These are phyloP conservation scores for Glomus cerebriforme DNA, from an alignment of 192 early-diverging fungal species.

Conservation along the genomic window DNA sequence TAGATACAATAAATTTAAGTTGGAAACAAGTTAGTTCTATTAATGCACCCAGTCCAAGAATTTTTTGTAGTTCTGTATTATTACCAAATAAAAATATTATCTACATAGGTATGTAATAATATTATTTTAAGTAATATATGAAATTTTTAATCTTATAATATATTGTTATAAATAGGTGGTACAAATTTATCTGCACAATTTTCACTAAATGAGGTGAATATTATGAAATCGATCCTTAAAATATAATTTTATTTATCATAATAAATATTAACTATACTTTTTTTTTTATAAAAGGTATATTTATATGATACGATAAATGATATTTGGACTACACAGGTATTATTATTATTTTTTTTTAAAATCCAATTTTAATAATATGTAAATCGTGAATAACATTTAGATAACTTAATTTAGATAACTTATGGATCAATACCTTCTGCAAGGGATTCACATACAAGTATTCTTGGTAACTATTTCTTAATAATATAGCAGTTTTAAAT, in stretches of 20 bases:
- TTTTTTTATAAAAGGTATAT: not conserved
- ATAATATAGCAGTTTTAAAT: not conserved
- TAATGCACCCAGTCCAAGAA: not conserved
- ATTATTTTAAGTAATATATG: too few relatives aligned
- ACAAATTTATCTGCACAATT: not conserved
- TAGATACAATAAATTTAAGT: not conserved
- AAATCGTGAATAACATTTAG: not conserved
- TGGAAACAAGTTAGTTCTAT: not conserved
- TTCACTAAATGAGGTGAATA: not conserved
- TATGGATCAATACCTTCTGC: not conserved
- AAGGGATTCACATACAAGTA: not conserved
- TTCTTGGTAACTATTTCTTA: not conserved
- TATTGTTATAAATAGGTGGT: too few relatives aligned
- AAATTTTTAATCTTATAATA: too few relatives aligned
- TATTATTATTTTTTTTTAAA: too few relatives aligned
- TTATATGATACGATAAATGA: not conserved
- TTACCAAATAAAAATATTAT: not conserved
- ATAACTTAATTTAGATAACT: not conserved
- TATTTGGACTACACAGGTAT: not conserved
- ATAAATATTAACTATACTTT: not conserved
- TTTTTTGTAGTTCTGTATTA: not conserved
- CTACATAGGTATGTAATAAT: not conserved
- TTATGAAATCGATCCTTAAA: not conserved
- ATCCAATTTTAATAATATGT: not conserved
- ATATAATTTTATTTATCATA: too few relatives aligned